Evolutionary conservation across 2,329 filamentous ascomycete species (phyloP), one percentile per base, ranked within the genome.

Genomic region (Esteya vermicola): DNA sequence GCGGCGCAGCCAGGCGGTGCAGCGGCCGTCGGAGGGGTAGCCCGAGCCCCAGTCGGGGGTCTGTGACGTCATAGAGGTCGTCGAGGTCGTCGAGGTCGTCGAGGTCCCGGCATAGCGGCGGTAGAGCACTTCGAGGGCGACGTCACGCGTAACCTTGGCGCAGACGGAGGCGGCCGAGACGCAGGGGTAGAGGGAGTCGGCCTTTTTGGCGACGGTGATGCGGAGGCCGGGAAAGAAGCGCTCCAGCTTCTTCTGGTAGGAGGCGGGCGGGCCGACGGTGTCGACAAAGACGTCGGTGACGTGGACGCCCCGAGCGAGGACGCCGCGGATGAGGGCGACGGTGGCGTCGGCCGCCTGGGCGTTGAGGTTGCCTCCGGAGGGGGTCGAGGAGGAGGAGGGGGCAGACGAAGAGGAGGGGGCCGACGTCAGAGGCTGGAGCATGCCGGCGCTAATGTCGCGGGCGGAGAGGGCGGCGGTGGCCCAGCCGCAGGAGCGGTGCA

Each of bases 261-360:
- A 65, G 16, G 72, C 76, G 2, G 89, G 88, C 41, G 71, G 81
- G 26, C 89, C 89, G 53, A 96, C 82, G 3, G 89, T 96, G 61
- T 98, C 89, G 55, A 98, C 88, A 57, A 86, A 98, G 38, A 98
- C 83, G 58, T 95, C 85, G 42, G 68, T 72, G 5, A 96, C 67
- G 56, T 93, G 86, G 46, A 96, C 82, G 27, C 85, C 84, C 18
- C 70, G 68, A 9, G 75, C 76, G 27, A 91, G 70, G 4, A 94
- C 82, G 27, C 77, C 78, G 41, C 75, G 68, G 52, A 96, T 89
- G 39, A 98, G 67, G 30, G 74, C 73, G 20, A 93, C 75, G 0
- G 89, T 96, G 4, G 89, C 84, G 58, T 94, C 88, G 75, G 91
- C 81, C 16, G 89, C 89, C 60, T 98, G 91, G 5, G 86, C 85